These are phyloP conservation scores for Flaveria robusta DNA, from an alignment of 129 eudicot genomes.

Conservation along the genomic window DNA sequence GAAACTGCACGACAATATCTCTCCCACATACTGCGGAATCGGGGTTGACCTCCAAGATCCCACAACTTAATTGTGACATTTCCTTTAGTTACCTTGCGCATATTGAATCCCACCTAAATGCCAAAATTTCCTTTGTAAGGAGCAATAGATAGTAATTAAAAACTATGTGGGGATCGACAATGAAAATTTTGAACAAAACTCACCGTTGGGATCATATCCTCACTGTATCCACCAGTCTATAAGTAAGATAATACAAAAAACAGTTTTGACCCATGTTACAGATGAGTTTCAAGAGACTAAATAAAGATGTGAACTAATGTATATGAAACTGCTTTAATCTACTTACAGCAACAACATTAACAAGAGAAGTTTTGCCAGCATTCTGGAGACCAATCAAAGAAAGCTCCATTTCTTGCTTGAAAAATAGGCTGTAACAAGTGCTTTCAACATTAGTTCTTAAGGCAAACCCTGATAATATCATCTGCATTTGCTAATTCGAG, in stretches of 20 bases:
- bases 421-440: slow-evolving; percentile 73
- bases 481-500: background rate
- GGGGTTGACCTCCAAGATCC: slow-evolving; percentile 99
- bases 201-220: slow-evolving; percentile 97
- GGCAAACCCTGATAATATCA: background rate
- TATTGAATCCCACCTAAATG: slow-evolving; percentile 91
- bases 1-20: slow-evolving; percentile 99
- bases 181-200: slow-evolving; percentile 21
- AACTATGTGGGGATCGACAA: background rate
- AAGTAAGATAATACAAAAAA: slow-evolving; percentile 13
- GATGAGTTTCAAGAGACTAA: background rate
- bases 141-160: background rate
- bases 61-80: slow-evolving; percentile 94
- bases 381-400: slow-evolving; percentile 97
- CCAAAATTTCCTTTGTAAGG: background rate
- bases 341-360: slow-evolving; percentile 95
- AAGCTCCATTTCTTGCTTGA: slow-evolving; percentile 99
- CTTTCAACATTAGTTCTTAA: slow-evolving; percentile 3
- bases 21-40: slow-evolving; percentile 99
- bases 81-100: slow-evolving; percentile 97
- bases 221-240: slow-evolving; percentile 94
- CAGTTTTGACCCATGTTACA: background rate
- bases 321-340: slow-evolving; percentile 19
- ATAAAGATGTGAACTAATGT: background rate
- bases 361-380: slow-evolving; percentile 98